phyloP scores from a whole-genome alignment of 768 basidiomycete genomes.

The Termitomyces titanicus region DNA sequence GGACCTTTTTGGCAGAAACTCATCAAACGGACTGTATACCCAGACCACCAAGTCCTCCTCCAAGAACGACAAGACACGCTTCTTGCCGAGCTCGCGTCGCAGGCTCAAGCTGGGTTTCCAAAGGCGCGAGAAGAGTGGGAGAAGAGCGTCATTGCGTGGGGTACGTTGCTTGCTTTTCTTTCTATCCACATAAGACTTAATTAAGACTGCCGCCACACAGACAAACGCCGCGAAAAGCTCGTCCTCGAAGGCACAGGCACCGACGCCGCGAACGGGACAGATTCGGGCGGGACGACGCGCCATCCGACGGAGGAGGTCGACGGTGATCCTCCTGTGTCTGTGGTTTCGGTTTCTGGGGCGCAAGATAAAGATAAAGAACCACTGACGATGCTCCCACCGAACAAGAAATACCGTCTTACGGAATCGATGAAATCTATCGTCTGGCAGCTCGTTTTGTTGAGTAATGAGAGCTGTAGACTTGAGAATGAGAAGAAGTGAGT shows the following conservation, averaged over 20 bases:
- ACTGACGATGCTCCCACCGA: no score
- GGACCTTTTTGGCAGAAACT: constrained; percentile 60
- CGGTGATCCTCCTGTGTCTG: constrained; percentile 30
- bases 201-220: constrained; percentile 19
- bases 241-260: constrained; percentile 28
- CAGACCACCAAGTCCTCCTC: constrained; percentile 65
- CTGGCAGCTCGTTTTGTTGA: constrained; percentile 78
- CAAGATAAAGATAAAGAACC: constrained; percentile 21
- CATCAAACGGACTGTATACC: constrained; percentile 85
- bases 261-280: constrained; percentile 22
- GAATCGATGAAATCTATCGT: constrained; percentile 77
- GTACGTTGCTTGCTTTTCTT: constrained; percentile 27
- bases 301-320: constrained; percentile 48
- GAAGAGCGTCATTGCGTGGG: constrained; percentile 65
- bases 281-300: constrained; percentile 32
- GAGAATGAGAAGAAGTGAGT: constrained; percentile 63
- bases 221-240: constrained; percentile 56
- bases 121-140: constrained; percentile 79
- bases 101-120: constrained; percentile 63
- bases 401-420: constrained; percentile 74
- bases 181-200: neutral
- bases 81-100: constrained; percentile 53
- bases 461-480: constrained; percentile 75
- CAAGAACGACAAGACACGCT: constrained; percentile 66
- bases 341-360: constrained; percentile 5